Evolutionary conservation across 257 asterid species (phyloP), one percentile per base, ranked within the genome.

Genomic region (Ophiorrhiza pumila): DNA sequence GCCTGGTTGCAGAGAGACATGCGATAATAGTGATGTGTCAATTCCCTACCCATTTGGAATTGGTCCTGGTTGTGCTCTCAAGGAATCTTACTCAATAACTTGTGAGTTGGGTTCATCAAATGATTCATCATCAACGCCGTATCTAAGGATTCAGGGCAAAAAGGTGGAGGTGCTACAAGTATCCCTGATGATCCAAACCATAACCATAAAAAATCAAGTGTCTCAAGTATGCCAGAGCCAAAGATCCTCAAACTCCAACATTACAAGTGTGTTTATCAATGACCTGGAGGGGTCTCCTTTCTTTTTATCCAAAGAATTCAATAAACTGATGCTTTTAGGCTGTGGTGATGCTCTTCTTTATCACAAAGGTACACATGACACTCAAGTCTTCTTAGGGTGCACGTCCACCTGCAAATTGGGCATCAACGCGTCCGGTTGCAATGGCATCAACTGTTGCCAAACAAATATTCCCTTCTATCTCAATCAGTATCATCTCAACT

Each of bases 21-120:
- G n/a, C n/a, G n/a, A 45, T 67, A 77, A 77, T 4, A 72, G 72
- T 29, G 29, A 25, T 34, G 57, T 77, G 25, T 53, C 70, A 1
- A 25, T 77, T 71, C 81, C 81, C 0, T 77, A 31, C 49, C 81
- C 81, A 23, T 77, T 77, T 72, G 81, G 81, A 71, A 64, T 77
- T 20, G 76, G 77, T 42, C 25, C 34, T 42, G 37, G 20, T 27
- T 77, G 81, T 23, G 43, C 77, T 64, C 63, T 71, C 49, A 77
- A 59, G 35, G 49, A 58, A 20, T 74, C 68, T 69, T 78, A 50
- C 72, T 15, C 41, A 18, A 47, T 78, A 7, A 64, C 15, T 15
- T 78, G 82, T n/a, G n/a, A n/a, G n/a, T n/a, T n/a, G n/a, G n/a
- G n/a, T n/a, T n/a, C n/a, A n/a, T n/a, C n/a, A n/a, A n/a, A n/a